phyloP scores from a whole-genome alignment of 2,329 filamentous ascomycete species.

The Thermothelomyces thermophilus region DNA sequence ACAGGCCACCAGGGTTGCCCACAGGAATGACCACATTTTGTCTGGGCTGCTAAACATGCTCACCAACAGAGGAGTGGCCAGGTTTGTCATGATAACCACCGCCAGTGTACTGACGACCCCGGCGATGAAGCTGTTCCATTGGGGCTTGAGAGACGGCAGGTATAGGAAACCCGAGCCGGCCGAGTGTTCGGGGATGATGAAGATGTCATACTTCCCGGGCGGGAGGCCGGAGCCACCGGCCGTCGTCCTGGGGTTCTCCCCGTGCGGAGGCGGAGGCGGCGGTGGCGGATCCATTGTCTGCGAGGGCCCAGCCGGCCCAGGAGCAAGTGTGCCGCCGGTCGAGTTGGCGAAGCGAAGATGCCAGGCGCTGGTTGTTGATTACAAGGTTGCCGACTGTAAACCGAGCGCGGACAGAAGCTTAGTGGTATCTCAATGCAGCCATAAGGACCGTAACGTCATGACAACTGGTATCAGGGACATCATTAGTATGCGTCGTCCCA shows the following conservation, averaged over 20 bases:
- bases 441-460: slow-evolving; percentile 31
- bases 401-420: slow-evolving; percentile 24
- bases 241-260: slow-evolving; percentile 64
- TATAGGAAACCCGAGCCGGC: slow-evolving; percentile 87
- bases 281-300: slow-evolving; percentile 51
- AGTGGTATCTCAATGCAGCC: slow-evolving; percentile 34
- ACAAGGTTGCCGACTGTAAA: slow-evolving; percentile 9
- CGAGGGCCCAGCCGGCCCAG: slow-evolving; percentile 16
- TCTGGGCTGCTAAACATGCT: slow-evolving; percentile 45
- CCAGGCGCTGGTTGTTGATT: neutral
- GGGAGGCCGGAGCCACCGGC: slow-evolving; percentile 60
- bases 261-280: slow-evolving; percentile 82
- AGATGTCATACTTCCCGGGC: slow-evolving; percentile 91
- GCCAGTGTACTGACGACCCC: slow-evolving; percentile 53
- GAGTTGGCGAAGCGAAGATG: neutral
- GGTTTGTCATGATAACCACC: slow-evolving; percentile 11
- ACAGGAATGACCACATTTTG: slow-evolving; percentile 41
- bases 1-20: slow-evolving; percentile 3
- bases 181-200: slow-evolving; percentile 89
- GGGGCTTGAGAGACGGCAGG: slow-evolving; percentile 79
- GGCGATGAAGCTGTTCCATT: slow-evolving; percentile 84
- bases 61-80: slow-evolving; percentile 1
- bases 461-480: slow-evolving; percentile 12
- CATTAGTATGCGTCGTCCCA: neutral
- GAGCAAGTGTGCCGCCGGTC: neutral